Evolutionary conservation across 2,329 filamentous ascomycete genomes (phyloP), one percentile per base, ranked within the genome.

Genomic region (Fusarium graminum): DNA sequence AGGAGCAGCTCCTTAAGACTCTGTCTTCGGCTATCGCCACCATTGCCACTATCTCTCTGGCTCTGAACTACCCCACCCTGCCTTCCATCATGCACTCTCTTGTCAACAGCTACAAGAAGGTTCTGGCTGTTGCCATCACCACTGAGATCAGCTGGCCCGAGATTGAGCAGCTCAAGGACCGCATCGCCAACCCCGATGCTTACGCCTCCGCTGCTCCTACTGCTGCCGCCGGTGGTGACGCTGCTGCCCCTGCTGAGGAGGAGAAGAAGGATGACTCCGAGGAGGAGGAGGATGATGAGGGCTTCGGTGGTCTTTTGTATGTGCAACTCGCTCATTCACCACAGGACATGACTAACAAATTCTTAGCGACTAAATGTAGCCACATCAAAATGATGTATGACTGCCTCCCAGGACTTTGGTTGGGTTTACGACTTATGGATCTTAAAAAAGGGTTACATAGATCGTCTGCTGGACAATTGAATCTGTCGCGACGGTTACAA

Each of bases 111-210:
- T 99, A 99, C 92, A 99, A 99, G 93, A 97, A 97, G 80, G 85
- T 92, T 73, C 85, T 98, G 74, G 87, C 95, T 73, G 89, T 97
- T 76, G 96, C 95, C 76, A 81, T 99, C 77, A 88, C 90, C 83
- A 97, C 92, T 75, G 94, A 97, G 73, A 91, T 90, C 87, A 90
- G 89, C 83, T 99, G 95, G 94, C 90, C 94, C 76, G 93, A 92
- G 83, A 97, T 99, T 78, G 90, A 96, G 78, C 88, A 97, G 84
- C 91, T 99, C 85, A 99, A 99, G 92, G 95, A 99, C 86, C 93
- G 95, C 81, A 97, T 99, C 77, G 93, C 93, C 84, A 98, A 99
- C 89, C 96, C 96, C 74, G 95, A 99, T 55, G 93, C 93, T 55
- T 99, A 98, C 81, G 95, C 94, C 70, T 80, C 92, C 46, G 85